These are phyloP conservation scores for Nepenthes gracilis DNA, from an alignment of 148 eudicot species.

Conservation along the genomic window DNA sequence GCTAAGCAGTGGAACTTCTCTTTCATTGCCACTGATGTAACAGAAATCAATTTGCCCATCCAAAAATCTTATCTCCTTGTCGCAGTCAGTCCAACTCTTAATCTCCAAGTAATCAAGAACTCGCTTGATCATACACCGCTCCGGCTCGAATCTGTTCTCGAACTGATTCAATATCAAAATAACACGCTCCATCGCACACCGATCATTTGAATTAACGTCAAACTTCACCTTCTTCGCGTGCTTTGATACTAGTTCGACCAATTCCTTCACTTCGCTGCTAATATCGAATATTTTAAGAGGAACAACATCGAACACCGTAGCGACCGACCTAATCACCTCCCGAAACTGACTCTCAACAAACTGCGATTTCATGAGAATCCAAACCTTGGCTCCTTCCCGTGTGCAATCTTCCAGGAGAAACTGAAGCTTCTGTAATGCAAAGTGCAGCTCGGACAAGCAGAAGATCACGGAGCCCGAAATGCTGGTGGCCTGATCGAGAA, in stretches of 20 bases:
- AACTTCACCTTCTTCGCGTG: slow-evolving; percentile 44
- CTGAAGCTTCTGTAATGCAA: too few species aligned
- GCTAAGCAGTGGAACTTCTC: slow-evolving; percentile 34
- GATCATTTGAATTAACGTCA: slow-evolving; percentile 37
- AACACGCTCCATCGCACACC: slow-evolving; percentile 41
- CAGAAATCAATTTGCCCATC: slow-evolving; percentile 35
- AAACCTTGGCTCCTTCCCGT: slow-evolving; percentile 29
- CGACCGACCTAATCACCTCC: slow-evolving; percentile 22
- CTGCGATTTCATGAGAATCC: slow-evolving; percentile 44
- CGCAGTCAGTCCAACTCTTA: slow-evolving; percentile 44
- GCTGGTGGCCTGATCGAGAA: too few species aligned
- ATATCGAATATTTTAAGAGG: slow-evolving; percentile 18
- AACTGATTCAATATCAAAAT: slow-evolving; percentile 45
- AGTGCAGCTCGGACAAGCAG: too few species aligned
- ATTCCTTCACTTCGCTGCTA: slow-evolving; percentile 44
- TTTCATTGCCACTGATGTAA: slow-evolving; percentile 19
- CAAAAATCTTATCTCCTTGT: slow-evolving; percentile 49
- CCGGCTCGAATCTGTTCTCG: slow-evolving; percentile 56
- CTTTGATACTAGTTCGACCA: slow-evolving; percentile 34
- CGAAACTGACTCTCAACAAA: slow-evolving; percentile 33
- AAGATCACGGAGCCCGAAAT: too few species aligned
- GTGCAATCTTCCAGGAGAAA: too few species aligned
- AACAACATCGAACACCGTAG: slow-evolving; percentile 47
- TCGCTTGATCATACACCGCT: slow-evolving; percentile 24
- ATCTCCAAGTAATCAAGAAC: slow-evolving; percentile 45